Evolutionary conservation across 306 rosid genomes (phyloP).

Genomic region (Hylodesmum podocarpum): DNA sequence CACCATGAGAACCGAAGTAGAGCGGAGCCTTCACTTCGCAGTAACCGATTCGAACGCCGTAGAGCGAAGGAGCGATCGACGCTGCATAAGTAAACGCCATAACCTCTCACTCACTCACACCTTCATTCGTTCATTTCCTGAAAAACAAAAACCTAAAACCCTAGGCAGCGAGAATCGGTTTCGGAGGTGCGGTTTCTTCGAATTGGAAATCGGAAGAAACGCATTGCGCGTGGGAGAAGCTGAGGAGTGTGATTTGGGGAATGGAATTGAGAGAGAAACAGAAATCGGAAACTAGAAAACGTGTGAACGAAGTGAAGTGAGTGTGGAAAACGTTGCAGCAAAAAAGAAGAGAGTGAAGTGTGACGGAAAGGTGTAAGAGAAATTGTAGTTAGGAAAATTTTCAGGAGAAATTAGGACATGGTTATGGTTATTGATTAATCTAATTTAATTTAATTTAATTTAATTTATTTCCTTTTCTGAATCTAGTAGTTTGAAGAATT

Average conservation of each 20-base stretch:
- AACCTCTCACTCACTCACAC: slow-evolving; percentile 21
- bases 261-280: neutral
- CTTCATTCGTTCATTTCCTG: too few species aligned
- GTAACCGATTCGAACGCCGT: slow-evolving; percentile 28
- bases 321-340: slow-evolving; percentile 20
- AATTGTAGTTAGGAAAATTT: neutral
- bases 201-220: neutral
- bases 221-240: neutral
- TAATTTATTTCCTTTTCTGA: neutral
- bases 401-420: neutral
- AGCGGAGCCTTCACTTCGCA: slow-evolving; percentile 24
- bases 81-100: slow-evolving; percentile 65
- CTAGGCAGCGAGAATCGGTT: slow-evolving; percentile 22
- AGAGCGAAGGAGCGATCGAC: slow-evolving; percentile 43
- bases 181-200: neutral
- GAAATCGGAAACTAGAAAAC: neutral
- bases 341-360: neutral
- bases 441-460: too few species aligned
- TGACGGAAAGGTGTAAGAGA: neutral
- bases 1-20: slow-evolving; percentile 32
- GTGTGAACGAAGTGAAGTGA: neutral
- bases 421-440: too few species aligned
- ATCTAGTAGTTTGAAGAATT: too few species aligned
- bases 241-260: neutral
- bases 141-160: slow-evolving; percentile 20